Base-by-base conservation (phyloP, 805 yeast species). In the Cyberlindnera sargentensis region DNA sequence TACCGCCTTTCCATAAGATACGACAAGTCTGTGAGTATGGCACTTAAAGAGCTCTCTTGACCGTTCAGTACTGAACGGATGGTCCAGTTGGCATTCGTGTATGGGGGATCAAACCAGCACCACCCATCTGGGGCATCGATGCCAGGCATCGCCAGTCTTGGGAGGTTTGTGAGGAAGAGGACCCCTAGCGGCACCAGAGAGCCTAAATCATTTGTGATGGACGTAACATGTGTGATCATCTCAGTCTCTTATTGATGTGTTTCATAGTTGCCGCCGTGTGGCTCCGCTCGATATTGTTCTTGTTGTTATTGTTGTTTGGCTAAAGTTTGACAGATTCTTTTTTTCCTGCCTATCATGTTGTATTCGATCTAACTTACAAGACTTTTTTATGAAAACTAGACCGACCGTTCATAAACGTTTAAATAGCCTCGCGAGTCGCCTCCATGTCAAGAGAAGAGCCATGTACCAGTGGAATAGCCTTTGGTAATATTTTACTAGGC, bases 81-180 rank as follows among this genome's bases (percentile, higher is more conserved):
- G 2, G 36, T 39, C 4, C 25, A 7, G 11, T 36, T 32, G 2
- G 46, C 31, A 5, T 47, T 41, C 4, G 67, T 56, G 46, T 53
- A 64, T 15, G 75, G 75, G 8, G 74, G 63, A 47, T 77, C 79
- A 11, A 77, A 60, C 85, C 84, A 79, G 40, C 39, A 52, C 84
- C 85, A 80, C 1, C 67, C 70, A 52, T 65, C 73, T 5, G 66
- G 65, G 0, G 73, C 67, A 8, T 44, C 45, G 0, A 64, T 31
- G 0, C 73, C 74, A 4, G 64, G 64, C 10, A 66, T 60, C 0
- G 66, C 62, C 3, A 64, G 49, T 1, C 61, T 45, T 1, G 84
- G 84, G 1, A 70, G 50, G 31, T 70, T 62, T 41, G 60, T 55
- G 39, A 75, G 61, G 49, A 64, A 67, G 1, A 82, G 51, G 0